A percentile compares a stretch with the other conserved stretches of the same genome.
Evolutionary conservation across 2,329 filamentous ascomycete genomes (phyloP).

Genomic region (Colletotrichum karsti): DNA sequence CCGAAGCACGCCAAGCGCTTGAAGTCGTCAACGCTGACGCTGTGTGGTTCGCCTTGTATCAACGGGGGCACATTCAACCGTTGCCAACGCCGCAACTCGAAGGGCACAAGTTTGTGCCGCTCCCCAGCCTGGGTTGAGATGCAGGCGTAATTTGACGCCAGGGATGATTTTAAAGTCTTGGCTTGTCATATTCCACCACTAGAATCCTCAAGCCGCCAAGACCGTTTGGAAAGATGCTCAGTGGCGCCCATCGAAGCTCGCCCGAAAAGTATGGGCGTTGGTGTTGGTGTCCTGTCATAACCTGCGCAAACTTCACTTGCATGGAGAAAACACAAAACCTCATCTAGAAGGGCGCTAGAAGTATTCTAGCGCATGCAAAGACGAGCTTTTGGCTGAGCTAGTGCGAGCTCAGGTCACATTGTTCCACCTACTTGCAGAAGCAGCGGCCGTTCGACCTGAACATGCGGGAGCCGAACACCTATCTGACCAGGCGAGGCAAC

Average conservation of each 20-base stretch:
- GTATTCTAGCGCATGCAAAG: not conserved
- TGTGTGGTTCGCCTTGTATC: constrained; percentile 74
- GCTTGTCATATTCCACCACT: not conserved
- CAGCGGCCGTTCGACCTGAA: not conserved
- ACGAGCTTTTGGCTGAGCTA: not conserved
- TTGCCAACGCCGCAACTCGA: constrained; percentile 50
- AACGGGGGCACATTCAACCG: constrained; percentile 49
- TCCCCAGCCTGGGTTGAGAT: constrained; percentile 23
- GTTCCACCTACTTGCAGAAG: not conserved
- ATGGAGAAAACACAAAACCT: not conserved
- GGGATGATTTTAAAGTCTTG: not conserved
- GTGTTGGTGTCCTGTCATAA: no score
- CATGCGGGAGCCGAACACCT: not conserved
- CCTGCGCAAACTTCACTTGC: no score
- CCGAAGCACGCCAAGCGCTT: constrained; percentile 63
- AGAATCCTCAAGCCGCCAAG: not conserved
- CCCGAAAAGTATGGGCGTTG: no score
- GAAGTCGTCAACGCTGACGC: constrained; percentile 76
- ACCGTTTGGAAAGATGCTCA: no score
- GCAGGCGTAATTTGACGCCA: not conserved
- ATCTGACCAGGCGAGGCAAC: not conserved
- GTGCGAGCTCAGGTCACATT: not conserved
- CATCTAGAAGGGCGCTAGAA: constrained; percentile 20
- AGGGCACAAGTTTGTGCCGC: constrained; percentile 46
- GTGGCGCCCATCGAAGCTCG: no score